phyloP scores from a whole-genome alignment of 345 rosid species.

The Euphorbia lathyris region DNA sequence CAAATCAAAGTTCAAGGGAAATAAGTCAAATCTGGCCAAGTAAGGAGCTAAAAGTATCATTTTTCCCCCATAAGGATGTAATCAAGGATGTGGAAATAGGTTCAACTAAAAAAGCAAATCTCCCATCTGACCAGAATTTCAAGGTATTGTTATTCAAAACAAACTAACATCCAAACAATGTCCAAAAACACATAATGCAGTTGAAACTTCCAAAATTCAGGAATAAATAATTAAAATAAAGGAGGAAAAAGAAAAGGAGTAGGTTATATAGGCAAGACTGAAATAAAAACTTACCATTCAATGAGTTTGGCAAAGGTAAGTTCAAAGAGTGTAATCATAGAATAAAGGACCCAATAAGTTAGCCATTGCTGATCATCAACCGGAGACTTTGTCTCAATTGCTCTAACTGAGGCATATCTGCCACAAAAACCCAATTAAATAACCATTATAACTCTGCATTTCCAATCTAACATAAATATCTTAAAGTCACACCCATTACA shows the following conservation, averaged over 20 bases:
- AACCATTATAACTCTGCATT: conserved; percentile 17
- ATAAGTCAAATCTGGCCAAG: neutral
- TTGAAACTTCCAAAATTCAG: neutral
- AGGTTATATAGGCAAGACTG: neutral
- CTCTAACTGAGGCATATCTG: conserved; percentile 83
- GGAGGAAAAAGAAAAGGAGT: too few species aligned
- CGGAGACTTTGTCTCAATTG: conserved; percentile 81
- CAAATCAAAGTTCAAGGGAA: too few species aligned
- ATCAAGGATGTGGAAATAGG: too few species aligned
- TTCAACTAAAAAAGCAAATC: neutral
- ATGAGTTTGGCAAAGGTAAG: conserved; percentile 86
- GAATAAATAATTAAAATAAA: neutral
- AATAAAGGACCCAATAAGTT: conserved; percentile 92
- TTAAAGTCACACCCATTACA: neutral
- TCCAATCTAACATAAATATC: neutral
- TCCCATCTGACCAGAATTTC: neutral
- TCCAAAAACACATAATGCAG: neutral
- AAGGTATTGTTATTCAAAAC: neutral
- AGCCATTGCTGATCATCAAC: conserved; percentile 94
- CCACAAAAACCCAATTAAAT: conserved; percentile 8
- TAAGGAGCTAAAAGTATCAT: neutral
- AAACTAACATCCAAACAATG: neutral
- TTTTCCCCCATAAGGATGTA: too few species aligned
- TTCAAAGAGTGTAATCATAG: conserved; percentile 80
- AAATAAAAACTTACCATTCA: conserved; percentile 55